These are phyloP conservation scores for Antitrichia curtipendula DNA, from an alignment of 225 moss, liverwort and hornwort genomes.

Conservation along the genomic window DNA sequence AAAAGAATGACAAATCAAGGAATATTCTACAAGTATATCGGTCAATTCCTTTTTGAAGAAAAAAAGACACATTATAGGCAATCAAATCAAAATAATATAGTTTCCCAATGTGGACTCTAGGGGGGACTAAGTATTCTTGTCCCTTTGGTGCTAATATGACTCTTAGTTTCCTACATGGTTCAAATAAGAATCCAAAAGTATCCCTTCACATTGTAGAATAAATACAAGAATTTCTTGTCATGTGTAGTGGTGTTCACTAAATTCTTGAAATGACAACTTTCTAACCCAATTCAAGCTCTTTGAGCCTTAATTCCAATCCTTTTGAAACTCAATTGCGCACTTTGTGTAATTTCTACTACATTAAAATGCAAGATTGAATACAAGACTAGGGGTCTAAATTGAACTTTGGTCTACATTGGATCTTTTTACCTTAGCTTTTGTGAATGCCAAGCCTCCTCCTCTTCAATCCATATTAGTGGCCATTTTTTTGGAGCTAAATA, in stretches of 20 bases:
- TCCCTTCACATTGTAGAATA: background rate
- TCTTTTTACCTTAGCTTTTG: background rate
- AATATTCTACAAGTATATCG: background rate
- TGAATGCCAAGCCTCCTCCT: background rate
- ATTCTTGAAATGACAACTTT: background rate
- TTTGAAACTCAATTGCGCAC: background rate
- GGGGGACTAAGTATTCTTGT: background rate
- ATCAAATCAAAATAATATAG: background rate
- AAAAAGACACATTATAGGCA: too few relatives aligned
- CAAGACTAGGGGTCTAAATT: background rate
- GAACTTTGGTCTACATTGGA: fast-evolving
- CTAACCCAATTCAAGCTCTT: background rate
- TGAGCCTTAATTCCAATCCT: background rate
- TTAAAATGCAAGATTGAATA: background rate
- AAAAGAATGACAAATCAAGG: fast-evolving
- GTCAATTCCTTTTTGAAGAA: background rate
- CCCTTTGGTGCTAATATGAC: background rate
- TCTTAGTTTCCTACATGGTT: background rate
- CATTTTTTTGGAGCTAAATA: background rate
- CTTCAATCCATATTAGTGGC: background rate
- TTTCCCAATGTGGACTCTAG: too few relatives aligned
- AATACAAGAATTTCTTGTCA: too few relatives aligned
- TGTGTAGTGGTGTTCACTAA: background rate
- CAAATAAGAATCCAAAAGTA: too few relatives aligned
- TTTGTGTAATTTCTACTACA: background rate